Evolutionary conservation across 768 basidiomycete species (phyloP).

Genomic region (Aureoboletus auriporus): DNA sequence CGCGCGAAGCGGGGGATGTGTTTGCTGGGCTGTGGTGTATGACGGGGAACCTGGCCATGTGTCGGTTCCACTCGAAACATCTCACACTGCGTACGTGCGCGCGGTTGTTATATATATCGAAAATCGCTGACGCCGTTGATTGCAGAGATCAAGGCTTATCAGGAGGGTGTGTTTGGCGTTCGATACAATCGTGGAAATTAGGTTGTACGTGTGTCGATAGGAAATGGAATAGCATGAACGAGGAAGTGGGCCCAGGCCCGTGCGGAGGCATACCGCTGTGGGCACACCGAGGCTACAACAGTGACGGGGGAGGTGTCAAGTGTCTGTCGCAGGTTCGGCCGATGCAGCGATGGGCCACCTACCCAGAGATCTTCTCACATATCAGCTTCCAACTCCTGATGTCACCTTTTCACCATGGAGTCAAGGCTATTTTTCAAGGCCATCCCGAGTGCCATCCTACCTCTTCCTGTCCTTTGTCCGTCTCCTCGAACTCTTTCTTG

Average conservation of each 20-base stretch:
- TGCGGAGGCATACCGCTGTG: too few species aligned
- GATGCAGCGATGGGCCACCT: too few species aligned
- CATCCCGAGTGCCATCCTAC: not conserved
- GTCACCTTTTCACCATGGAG: too few species aligned
- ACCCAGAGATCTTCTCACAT: too few species aligned
- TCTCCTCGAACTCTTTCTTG: not conserved
- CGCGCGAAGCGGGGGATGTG: slow-evolving; percentile 7
- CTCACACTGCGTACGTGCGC: slow-evolving; percentile 55
- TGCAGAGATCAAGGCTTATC: slow-evolving; percentile 66
- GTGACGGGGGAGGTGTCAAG: too few species aligned
- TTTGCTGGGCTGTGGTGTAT: slow-evolving; percentile 47
- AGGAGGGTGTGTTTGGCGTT: slow-evolving; percentile 41
- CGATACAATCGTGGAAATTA: slow-evolving; percentile 7
- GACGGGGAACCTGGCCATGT: slow-evolving; percentile 60
- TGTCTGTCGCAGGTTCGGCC: too few species aligned
- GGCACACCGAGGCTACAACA: too few species aligned
- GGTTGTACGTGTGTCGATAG: too few species aligned
- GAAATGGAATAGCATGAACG: too few species aligned
- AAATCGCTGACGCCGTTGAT: not conserved
- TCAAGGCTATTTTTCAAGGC: too few species aligned
- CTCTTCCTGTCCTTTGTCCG: not conserved
- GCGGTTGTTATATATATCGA: not conserved
- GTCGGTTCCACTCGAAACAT: slow-evolving; percentile 66
- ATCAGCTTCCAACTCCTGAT: too few species aligned
- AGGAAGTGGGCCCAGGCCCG: too few species aligned